Base-by-base conservation (phyloP, 352 stramenopile genomes). In the Globisporangium spinosum region DNA sequence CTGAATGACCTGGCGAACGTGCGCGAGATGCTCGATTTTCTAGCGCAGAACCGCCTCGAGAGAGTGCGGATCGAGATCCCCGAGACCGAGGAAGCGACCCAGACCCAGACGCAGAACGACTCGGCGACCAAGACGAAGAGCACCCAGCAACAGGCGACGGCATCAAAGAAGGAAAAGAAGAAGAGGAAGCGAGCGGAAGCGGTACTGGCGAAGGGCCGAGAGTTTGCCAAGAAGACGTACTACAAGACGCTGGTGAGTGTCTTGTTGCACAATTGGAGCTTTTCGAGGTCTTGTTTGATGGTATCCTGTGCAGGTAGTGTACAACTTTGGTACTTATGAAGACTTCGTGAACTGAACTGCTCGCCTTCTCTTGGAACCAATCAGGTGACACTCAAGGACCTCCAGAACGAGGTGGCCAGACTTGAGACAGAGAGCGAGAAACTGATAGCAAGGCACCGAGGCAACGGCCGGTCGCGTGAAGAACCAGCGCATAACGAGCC, bases 221-320 rank as follows among this genome's bases (percentile, higher is more conserved):
- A 5, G 15, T 67, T 67, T 53, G 51, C 62, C 34, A 67, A 67
- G 49, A 57, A 35, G 34, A 35, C 47, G 7, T 67, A 67, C 62
- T 67, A 67, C 62, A 25, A 67, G 51, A 67, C 51, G 23, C 51
- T 67, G 51, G 62, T 67, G 43, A 9, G 43, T 25, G 20, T 17
- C 3, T 13, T 3, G 13, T 17, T n/a, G 13, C 40, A 8, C 40
- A 17, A n/a, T 47, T 47, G 12, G 38, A 47, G 35, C 35, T 8
- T n/a, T 47, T n/a, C 3, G 40, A 47, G 40, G 40, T 20, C 40
- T 47, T 47, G 5, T 22, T 32, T 32, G 40, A 20, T 47, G 40
- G 12, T 5, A n/a, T 47, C 40, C 40, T 3, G 13, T 47, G 40
- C 40, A 3, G 17, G 3, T 15, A 43, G 35, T 43, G 35, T 32